phyloP scores from a whole-genome alignment of 1,284 basidiomycete species.

The Inonotus obliquus region DNA sequence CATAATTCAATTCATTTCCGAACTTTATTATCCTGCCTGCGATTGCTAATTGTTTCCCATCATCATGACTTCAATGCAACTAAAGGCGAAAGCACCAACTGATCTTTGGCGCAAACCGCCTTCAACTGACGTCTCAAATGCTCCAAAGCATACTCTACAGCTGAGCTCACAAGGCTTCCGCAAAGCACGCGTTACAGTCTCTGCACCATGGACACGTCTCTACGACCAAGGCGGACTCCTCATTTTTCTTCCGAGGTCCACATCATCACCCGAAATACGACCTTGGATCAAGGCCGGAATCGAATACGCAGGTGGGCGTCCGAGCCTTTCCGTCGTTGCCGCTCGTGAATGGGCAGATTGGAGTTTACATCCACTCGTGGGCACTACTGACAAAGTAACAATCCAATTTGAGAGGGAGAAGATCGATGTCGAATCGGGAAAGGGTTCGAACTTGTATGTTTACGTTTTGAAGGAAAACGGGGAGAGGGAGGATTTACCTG shows the following conservation, averaged over 20 bases:
- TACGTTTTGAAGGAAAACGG: slow-evolving; percentile 22
- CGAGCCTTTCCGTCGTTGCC: slow-evolving; percentile 24
- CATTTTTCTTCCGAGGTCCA: slow-evolving; percentile 19
- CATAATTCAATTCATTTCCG: neutral
- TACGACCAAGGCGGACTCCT: slow-evolving; percentile 28
- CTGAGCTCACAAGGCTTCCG: slow-evolving; percentile 18
- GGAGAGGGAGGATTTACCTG: neutral
- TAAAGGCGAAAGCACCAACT: slow-evolving; percentile 15
- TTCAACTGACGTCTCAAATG: slow-evolving; percentile 20
- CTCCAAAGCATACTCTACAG: slow-evolving; percentile 17
- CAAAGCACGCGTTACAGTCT: slow-evolving; percentile 23
- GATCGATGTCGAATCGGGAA: slow-evolving; percentile 14
- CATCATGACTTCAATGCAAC: slow-evolving; percentile 3
- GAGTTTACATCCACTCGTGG: slow-evolving; percentile 22
- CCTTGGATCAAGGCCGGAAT: slow-evolving; percentile 27
- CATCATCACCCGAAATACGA: neutral
- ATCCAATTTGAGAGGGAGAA: slow-evolving; percentile 22
- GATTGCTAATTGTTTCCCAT: neutral
- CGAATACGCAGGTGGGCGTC: slow-evolving; percentile 22
- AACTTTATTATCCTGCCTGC: neutral
- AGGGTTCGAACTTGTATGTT: slow-evolving; percentile 23
- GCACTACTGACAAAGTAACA: slow-evolving; percentile 18
- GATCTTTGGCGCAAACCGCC: slow-evolving; percentile 28
- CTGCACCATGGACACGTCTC: slow-evolving; percentile 23
- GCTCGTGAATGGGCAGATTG: slow-evolving; percentile 25